These are phyloP conservation scores for Colletotrichum sp. DNA, from an alignment of 2,329 filamentous ascomycete species.

Conservation along the genomic window DNA sequence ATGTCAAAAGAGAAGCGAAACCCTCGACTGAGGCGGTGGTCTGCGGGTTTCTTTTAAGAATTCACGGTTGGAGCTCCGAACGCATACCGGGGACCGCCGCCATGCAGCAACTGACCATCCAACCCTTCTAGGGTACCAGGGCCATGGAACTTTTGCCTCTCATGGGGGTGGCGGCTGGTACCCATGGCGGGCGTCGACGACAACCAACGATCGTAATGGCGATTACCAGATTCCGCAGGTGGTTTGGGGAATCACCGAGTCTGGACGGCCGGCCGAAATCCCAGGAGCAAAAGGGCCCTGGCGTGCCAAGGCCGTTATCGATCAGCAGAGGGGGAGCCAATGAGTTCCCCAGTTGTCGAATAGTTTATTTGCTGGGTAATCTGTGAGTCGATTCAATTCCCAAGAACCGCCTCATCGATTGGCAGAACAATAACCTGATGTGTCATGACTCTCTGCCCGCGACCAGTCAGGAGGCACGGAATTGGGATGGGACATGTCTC, in stretches of 20 bases:
- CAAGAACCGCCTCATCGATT: neutral
- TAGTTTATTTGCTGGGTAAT: conserved; percentile 16
- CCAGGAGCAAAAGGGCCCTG: neutral
- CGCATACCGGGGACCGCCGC: neutral
- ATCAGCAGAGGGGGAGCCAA: neutral
- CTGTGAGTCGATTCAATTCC: neutral
- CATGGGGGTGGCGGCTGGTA: neutral
- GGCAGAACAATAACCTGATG: neutral
- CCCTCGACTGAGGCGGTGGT: neutral
- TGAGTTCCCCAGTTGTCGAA: neutral
- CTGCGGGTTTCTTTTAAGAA: neutral
- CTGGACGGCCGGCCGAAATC: neutral
- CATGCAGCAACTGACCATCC: neutral
- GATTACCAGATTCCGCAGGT: conserved; percentile 2
- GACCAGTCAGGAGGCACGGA: neutral
- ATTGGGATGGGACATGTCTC: neutral
- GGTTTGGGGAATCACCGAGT: neutral
- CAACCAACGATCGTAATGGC: neutral
- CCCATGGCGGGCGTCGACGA: neutral
- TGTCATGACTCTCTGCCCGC: neutral
- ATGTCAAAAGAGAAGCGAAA: neutral
- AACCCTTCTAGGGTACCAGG: neutral
- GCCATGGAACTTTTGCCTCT: conserved; percentile 10
- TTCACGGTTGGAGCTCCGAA: neutral
- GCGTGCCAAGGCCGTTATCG: conserved; percentile 8